phyloP scores from a whole-genome alignment of 306 rosid species.

The Cajanus cajan region DNA sequence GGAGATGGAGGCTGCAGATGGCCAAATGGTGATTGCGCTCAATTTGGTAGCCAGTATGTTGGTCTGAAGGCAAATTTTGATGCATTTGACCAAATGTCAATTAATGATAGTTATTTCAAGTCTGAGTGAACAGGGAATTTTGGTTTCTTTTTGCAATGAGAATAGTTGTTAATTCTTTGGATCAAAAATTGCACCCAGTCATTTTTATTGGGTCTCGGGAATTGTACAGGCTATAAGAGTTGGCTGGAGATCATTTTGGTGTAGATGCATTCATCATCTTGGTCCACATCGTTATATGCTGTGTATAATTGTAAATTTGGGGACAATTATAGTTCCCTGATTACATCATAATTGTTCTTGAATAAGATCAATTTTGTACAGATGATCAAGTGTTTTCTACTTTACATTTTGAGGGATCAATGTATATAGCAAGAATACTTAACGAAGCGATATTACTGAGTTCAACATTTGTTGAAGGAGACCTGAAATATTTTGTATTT shows the following conservation, averaged over 20 bases:
- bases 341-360: slow-evolving; percentile 28
- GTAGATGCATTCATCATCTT: slow-evolving; percentile 23
- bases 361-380: slow-evolving; percentile 46
- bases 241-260: slow-evolving; percentile 27
- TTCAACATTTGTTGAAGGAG: too few relatives aligned
- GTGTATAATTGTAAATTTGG: slow-evolving; percentile 26
- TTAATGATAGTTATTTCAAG: slow-evolving; percentile 79
- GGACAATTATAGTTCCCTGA: slow-evolving; percentile 19
- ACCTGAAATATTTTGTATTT: not conserved
- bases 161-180: slow-evolving; percentile 26
- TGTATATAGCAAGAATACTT: slow-evolving; percentile 28
- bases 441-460: not conserved
- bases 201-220: slow-evolving; percentile 49
- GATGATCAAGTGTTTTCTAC: not conserved
- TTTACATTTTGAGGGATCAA: not conserved
- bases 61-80: slow-evolving; percentile 93
- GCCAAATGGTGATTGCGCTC: slow-evolving; percentile 92
- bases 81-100: slow-evolving; percentile 80
- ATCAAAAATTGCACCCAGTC: slow-evolving; percentile 20
- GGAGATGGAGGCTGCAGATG: slow-evolving; percentile 82
- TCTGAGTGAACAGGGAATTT: slow-evolving; percentile 46
- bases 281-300: slow-evolving; percentile 20
- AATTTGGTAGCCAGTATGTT: slow-evolving; percentile 75
- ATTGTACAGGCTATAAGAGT: slow-evolving; percentile 56
- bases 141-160: slow-evolving; percentile 23